phyloP scores from a whole-genome alignment of 441 rosid species.

The Syzygium syzygioides region DNA sequence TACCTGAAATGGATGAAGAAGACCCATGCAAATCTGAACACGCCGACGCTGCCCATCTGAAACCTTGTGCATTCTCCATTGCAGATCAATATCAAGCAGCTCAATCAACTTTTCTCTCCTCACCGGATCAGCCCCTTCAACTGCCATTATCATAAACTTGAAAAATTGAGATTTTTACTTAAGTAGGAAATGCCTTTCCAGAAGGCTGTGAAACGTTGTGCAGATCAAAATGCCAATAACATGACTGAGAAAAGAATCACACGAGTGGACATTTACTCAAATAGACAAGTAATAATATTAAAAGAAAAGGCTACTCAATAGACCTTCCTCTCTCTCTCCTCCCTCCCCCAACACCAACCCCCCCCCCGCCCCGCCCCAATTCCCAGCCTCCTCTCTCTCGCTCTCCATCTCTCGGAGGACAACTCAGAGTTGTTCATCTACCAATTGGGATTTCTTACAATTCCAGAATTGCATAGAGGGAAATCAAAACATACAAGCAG shows the following conservation, averaged over 20 bases:
- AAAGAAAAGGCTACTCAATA: not conserved
- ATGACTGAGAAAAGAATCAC: not conserved
- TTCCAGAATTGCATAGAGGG: not conserved
- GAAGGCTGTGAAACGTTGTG: not conserved
- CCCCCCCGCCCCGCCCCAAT: not conserved
- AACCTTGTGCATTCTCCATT: constrained; percentile 79
- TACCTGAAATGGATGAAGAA: constrained; percentile 73
- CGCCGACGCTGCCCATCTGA: constrained; percentile 77
- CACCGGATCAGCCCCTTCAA: constrained; percentile 66
- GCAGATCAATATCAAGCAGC: constrained; percentile 65
- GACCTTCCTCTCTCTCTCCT: not conserved
- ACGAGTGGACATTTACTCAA: not conserved
- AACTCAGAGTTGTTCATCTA: not conserved
- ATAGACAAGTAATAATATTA: not conserved
- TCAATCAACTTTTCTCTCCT: constrained; percentile 69
- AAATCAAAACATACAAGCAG: not conserved
- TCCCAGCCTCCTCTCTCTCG: not conserved
- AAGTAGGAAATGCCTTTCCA: not conserved
- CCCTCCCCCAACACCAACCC: accelerated
- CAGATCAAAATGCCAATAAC: not conserved
- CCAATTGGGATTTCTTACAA: not conserved
- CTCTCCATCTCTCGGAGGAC: not conserved
- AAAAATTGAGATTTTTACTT: not conserved
- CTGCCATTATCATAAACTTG: constrained; percentile 21
- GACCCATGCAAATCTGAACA: constrained; percentile 80